A percentile compares a stretch with the other conserved stretches of the same genome.
Conservation (phyloP, 495 filamentous ascomycete species). For the Podospora sp. region DNA sequence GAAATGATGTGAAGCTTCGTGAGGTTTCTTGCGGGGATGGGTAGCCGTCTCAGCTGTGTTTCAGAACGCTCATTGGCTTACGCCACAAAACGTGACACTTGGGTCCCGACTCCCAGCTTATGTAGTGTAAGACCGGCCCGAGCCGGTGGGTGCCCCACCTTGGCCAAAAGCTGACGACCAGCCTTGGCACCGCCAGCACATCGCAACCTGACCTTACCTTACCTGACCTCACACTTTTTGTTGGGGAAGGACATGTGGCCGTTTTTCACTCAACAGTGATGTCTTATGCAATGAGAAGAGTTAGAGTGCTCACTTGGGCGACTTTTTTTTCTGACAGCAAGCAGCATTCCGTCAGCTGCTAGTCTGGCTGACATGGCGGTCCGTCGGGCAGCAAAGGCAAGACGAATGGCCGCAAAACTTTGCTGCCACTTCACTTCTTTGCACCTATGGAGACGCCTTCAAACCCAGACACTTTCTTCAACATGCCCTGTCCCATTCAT, state of each 20-base stretch:
- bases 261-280: background rate
- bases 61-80: background rate
- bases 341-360: background rate
- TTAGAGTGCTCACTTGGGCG: background rate
- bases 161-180: background rate
- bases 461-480: too few species aligned
- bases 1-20: too few species aligned
- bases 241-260: background rate
- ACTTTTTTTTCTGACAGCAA: background rate
- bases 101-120: too few species aligned
- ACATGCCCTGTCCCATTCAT: too few species aligned
- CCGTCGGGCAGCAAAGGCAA: background rate
- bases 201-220: background rate
- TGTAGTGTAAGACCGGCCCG: background rate
- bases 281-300: background rate
- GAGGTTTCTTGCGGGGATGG: background rate
- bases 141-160: background rate
- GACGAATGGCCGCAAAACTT: too few species aligned
- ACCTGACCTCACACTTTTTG: background rate
- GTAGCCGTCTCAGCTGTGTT: background rate
- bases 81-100: background rate
- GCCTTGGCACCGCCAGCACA: background rate
- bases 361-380: background rate
- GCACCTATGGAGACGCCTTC: too few species aligned
- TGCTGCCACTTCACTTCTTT: too few species aligned